Evolutionary conservation across 768 basidiomycete genomes (phyloP).

Genomic region (Xerocomus potaroensis): DNA sequence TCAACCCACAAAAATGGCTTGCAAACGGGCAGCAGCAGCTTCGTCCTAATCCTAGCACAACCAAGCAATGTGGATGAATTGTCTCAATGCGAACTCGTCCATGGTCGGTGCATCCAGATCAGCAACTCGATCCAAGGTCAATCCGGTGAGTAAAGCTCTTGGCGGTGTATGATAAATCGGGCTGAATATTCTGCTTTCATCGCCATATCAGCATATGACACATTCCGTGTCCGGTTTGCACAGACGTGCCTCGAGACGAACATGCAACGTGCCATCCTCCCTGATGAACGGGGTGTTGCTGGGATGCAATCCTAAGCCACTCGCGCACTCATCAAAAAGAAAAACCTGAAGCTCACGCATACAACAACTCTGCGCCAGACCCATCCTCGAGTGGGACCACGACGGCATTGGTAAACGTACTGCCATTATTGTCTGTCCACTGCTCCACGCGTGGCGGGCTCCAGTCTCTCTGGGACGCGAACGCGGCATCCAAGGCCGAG

Average conservation of each 20-base stretch:
- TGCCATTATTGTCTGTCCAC: conserved; percentile 9
- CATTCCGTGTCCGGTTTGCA: conserved; percentile 39
- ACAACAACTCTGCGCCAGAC: conserved; percentile 44
- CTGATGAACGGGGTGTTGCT: conserved; percentile 47
- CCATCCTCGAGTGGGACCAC: conserved; percentile 38
- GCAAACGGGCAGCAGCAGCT: conserved; percentile 6
- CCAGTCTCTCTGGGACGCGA: conserved; percentile 4
- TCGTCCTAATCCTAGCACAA: conserved; percentile 1
- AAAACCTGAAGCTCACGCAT: conserved; percentile 40
- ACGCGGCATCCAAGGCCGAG: conserved; percentile 3
- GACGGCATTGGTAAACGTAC: conserved; percentile 27
- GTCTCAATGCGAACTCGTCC: neutral
- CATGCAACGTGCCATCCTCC: conserved; percentile 41
- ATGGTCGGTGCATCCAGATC: neutral
- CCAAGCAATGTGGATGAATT: conserved; percentile 3
- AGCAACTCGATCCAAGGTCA: neutral
- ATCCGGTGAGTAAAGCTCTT: no score
- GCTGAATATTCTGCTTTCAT: neutral
- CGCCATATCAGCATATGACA: conserved; percentile 41
- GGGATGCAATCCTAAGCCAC: neutral
- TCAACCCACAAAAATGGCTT: conserved; percentile 14
- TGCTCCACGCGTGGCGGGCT: conserved; percentile 5
- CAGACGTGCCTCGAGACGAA: conserved; percentile 43
- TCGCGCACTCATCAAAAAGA: neutral
- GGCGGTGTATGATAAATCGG: no score